These are phyloP conservation scores for Paraphoma chrysanthemicola DNA, from an alignment of 2,329 filamentous ascomycete genomes.

Conservation along the genomic window DNA sequence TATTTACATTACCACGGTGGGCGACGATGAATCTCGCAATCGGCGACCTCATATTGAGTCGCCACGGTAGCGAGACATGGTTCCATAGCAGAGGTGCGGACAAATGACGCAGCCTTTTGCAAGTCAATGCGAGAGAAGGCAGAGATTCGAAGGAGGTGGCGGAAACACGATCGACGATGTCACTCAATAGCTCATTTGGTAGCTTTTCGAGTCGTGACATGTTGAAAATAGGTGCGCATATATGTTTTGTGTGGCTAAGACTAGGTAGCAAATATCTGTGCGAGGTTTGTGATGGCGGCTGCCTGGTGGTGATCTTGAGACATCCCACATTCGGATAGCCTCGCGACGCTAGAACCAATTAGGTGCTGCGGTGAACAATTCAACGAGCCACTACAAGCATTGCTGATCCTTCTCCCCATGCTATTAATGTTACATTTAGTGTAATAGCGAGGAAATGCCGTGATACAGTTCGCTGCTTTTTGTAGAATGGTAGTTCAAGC, in stretches of 20 bases:
- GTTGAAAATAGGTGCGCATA: not conserved
- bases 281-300: no score
- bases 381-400: no score
- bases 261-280: not conserved
- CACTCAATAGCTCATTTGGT: constrained; percentile 2
- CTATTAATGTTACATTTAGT: no score
- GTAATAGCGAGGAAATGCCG: no score
- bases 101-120: not conserved
- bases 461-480: no score
- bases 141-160: not conserved
- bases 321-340: no score
- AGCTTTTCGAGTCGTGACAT: constrained; percentile 5
- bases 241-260: not conserved
- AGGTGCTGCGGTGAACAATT: no score
- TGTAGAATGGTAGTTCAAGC: no score
- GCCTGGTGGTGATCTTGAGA: no score
- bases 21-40: constrained; percentile 5
- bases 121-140: not conserved
- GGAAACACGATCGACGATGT: constrained; percentile 1
- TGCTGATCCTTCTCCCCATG: no score
- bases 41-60: constrained; percentile 3
- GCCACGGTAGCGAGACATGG: constrained; percentile 1
- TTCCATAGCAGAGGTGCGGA: not conserved
- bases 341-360: no score
- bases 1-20: not conserved